Evolutionary conservation across 169 alveolate genomes (phyloP).

Genomic region (Cytauxzoon felis): DNA sequence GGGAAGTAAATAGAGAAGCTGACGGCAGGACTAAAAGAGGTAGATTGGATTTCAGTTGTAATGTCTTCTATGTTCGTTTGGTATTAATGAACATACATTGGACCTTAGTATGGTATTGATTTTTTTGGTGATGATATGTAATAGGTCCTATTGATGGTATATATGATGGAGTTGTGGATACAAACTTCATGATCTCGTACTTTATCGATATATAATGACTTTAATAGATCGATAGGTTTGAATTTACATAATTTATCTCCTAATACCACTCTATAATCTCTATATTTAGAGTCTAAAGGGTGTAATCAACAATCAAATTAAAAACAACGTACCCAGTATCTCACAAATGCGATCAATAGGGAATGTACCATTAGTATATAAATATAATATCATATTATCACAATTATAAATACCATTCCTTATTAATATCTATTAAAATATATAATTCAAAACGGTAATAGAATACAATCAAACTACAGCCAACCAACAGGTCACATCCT

Average conservation of each 20-base stretch:
- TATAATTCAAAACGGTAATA: background rate
- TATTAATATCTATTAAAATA: conserved; percentile 26
- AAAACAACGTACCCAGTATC: conserved; percentile 22
- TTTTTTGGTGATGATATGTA: background rate
- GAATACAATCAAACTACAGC: no score
- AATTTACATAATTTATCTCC: background rate
- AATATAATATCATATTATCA: conserved; percentile 16
- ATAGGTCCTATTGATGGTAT: conserved; percentile 7
- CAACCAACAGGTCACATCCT: no score
- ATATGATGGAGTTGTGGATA: background rate
- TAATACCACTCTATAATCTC: background rate
- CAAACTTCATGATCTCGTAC: conserved; percentile 26
- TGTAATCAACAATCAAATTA: background rate
- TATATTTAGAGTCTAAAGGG: conserved; percentile 7
- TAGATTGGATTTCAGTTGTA: no score
- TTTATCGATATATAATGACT: conserved; percentile 28
- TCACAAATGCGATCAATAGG: conserved; percentile 46
- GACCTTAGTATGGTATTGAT: background rate
- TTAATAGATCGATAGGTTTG: background rate
- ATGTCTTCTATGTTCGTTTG: no score
- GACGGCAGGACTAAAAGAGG: no score
- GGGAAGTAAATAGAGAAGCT: no score
- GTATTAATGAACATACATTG: no score
- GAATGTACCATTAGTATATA: conserved; percentile 52
- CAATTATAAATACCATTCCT: conserved; percentile 1